These are phyloP conservation scores for Aphanomyces stellatus DNA, from an alignment of 352 stramenopile species.

Conservation along the genomic window DNA sequence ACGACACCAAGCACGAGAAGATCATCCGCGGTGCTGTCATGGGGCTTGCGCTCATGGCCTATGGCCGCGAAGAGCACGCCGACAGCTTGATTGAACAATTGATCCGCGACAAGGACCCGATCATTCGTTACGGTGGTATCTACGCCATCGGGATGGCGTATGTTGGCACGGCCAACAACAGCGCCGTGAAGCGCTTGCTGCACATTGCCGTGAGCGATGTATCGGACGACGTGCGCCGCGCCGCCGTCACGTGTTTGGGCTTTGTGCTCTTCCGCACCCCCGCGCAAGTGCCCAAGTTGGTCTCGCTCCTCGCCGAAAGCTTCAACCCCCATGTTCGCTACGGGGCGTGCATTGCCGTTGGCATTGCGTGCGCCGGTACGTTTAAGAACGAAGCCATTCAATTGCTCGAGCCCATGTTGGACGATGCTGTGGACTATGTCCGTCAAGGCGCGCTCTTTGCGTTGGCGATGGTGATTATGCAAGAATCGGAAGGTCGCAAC, in stretches of 20 bases:
- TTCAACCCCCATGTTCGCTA: slow-evolving; percentile 99
- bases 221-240: slow-evolving; percentile 97
- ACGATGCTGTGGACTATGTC: slow-evolving; percentile 98
- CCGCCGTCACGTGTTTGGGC: slow-evolving; percentile 94
- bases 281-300: slow-evolving; percentile 87
- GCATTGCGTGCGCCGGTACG: slow-evolving; percentile 95
- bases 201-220: slow-evolving; percentile 99
- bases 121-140: slow-evolving; percentile 98
- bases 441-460: slow-evolving; percentile 95
- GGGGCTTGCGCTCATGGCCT: slow-evolving; percentile 98
- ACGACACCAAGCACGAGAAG: slow-evolving; percentile 99
- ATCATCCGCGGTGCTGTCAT: slow-evolving; percentile 98
- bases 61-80: slow-evolving; percentile 94
- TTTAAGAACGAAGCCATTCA: slow-evolving; percentile 96
- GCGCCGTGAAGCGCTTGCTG: slow-evolving; percentile 93
- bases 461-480: slow-evolving; percentile 98
- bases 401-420: slow-evolving; percentile 95
- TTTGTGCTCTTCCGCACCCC: slow-evolving; percentile 98
- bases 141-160: slow-evolving; percentile 98
- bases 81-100: slow-evolving; percentile 97
- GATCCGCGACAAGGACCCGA: slow-evolving; percentile 93
- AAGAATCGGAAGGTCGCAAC: slow-evolving; percentile 88
- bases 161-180: slow-evolving; percentile 96
- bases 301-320: slow-evolving; percentile 95
- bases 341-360: slow-evolving; percentile 97